Evolutionary conservation across 2,329 filamentous ascomycete species (phyloP).

Genomic region (Botrytis elliptica): DNA sequence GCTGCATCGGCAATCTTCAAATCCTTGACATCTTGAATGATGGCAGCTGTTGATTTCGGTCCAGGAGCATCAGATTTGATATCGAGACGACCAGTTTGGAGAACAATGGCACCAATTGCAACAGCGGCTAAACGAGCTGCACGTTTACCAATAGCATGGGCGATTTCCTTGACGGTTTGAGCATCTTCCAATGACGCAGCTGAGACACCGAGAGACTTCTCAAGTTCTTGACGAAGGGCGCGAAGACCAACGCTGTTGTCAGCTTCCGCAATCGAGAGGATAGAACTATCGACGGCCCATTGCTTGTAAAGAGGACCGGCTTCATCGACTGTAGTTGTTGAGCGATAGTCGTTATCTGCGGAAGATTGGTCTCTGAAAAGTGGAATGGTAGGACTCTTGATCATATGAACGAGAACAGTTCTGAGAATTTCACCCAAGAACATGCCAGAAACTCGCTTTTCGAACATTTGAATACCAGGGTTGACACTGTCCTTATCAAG

Average conservation of each 20-base stretch:
- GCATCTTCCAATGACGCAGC: conserved; percentile 80
- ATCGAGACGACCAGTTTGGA: conserved; percentile 74
- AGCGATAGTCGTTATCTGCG: conserved; percentile 65
- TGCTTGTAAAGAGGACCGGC: conserved; percentile 69
- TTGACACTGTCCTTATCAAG: conserved; percentile 82
- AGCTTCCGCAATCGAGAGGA: conserved; percentile 82
- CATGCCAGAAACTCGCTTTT: conserved; percentile 98
- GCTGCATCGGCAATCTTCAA: conserved; percentile 32
- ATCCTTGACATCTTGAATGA: conserved; percentile 34
- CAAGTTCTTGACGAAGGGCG: conserved; percentile 73
- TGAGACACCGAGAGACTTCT: conserved; percentile 72
- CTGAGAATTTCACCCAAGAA: conserved; percentile 94
- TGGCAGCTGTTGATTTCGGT: conserved; percentile 31
- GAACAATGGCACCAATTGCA: conserved; percentile 78
- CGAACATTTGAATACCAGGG: conserved; percentile 96
- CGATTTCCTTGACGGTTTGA: conserved; percentile 79
- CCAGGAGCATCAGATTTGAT: conserved; percentile 21
- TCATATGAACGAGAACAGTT: conserved; percentile 68
- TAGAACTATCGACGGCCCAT: conserved; percentile 89
- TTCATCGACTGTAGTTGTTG: conserved; percentile 66
- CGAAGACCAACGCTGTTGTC: conserved; percentile 73
- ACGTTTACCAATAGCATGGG: conserved; percentile 80
- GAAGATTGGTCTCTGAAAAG: conserved; percentile 78
- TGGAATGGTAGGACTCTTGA: conserved; percentile 63
- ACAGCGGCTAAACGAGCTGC: conserved; percentile 86